Evolutionary conservation across 768 basidiomycete genomes (phyloP).

Genomic region (Jaapia argillacea): DNA sequence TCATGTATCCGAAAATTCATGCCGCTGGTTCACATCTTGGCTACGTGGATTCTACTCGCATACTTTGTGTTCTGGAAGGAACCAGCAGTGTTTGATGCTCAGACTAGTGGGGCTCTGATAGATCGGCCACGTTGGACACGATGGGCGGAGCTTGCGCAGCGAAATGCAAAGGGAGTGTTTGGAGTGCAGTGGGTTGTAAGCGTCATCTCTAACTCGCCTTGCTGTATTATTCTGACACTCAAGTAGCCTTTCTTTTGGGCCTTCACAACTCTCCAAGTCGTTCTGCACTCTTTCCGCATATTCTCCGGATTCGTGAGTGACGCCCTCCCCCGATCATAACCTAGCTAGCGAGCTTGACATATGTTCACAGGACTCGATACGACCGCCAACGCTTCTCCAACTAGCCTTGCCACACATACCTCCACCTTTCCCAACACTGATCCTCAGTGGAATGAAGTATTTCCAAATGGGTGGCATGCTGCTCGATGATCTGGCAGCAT

Average conservation of each 20-base stretch:
- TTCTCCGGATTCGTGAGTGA: slow-evolving; percentile 56
- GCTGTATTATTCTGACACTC: slow-evolving; percentile 2
- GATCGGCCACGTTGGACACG: slow-evolving; percentile 36
- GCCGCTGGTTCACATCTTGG: slow-evolving; percentile 55
- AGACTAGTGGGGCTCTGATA: slow-evolving; percentile 23
- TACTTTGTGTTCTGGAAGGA: slow-evolving; percentile 63
- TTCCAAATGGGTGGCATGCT: slow-evolving; percentile 56
- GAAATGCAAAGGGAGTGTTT: slow-evolving; percentile 24
- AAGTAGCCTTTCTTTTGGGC: slow-evolving; percentile 75
- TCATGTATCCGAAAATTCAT: slow-evolving; percentile 48
- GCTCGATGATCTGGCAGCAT: slow-evolving; percentile 60
- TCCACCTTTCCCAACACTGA: slow-evolving; percentile 47
- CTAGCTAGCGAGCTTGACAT: no score
- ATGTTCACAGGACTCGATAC: slow-evolving; percentile 38
- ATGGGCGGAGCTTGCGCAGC: slow-evolving; percentile 49
- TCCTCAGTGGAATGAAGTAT: slow-evolving; percentile 57
- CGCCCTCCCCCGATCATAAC: slow-evolving; percentile 2
- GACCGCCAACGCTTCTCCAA: slow-evolving; percentile 48
- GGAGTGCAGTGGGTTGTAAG: slow-evolving; percentile 47
- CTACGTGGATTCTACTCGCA: slow-evolving; percentile 53
- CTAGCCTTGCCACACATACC: slow-evolving; percentile 59
- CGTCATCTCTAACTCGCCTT: neutral
- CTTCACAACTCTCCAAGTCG: slow-evolving; percentile 63
- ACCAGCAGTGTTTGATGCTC: slow-evolving; percentile 37
- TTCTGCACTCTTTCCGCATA: slow-evolving; percentile 63